Base-by-base conservation (phyloP, 768 basidiomycete species). In the Russula abietina region DNA sequence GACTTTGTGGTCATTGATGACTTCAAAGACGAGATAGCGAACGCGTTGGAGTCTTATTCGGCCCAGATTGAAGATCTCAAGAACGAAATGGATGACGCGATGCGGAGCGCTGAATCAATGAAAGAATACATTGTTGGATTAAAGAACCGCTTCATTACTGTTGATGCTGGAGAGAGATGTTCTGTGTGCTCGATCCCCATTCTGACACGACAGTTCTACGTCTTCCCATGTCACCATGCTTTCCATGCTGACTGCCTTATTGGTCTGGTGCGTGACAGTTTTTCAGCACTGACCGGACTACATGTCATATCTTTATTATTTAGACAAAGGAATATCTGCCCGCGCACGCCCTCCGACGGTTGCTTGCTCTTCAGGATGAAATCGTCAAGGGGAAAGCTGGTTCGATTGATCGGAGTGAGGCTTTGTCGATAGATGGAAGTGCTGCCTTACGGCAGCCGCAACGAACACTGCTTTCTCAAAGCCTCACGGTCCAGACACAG, bases 1-100 rank as follows among this genome's bases (percentile, higher is more conserved):
- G 96, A 98, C 75, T 99, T 99, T 71, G 93, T 96, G 14, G 91
- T 98, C 62, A 98, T 99, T 67, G 97, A 98, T 72, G 97, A 98
- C 72, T 98, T 99, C 82, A 99, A 99, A 73, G 91, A 96, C 69
- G 96, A 98, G 75, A 98, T 98, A 67, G 96, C 95, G 55, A 87
- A 88, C 64, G 97, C 97, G 0, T 77, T 99, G 67, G 96, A 99
- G 72, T 90, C 90, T 2, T 98, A 98, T 72, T 91, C 92, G 46
- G 82, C 87, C 19, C 91, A 93, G 69, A 98, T 98, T 51, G 93
- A 95, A 57, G 77, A 78, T 36, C 80, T 99, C 63, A 95, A 94
- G 74, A 82, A 76, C 55, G 97, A 98, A 70, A 99, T 99, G 97
- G 90, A 95, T 71, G 93, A 97, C 50, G 92, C 95, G 22, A 98